Evolutionary conservation across 768 basidiomycete genomes (phyloP).

Genomic region (Termitomyces sp.): DNA sequence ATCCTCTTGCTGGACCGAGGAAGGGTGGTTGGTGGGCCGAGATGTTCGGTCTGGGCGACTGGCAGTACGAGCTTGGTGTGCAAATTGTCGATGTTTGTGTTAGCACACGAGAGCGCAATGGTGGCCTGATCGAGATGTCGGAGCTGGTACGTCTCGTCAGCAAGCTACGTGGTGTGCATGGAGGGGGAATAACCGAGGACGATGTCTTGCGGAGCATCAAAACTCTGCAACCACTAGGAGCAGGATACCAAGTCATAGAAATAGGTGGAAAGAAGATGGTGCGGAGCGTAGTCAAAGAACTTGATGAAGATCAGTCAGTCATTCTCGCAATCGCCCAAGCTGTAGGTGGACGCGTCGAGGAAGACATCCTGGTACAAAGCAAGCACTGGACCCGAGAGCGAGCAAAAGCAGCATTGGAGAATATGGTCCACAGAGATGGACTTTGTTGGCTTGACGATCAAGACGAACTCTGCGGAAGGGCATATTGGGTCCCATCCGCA

Average conservation of each 20-base stretch:
- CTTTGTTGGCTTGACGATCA: slow-evolving; percentile 95
- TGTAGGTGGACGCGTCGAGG: slow-evolving; percentile 64
- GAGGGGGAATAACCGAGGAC: slow-evolving; percentile 74
- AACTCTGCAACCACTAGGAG: slow-evolving; percentile 80
- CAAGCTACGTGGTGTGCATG: slow-evolving; percentile 64
- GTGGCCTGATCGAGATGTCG: slow-evolving; percentile 85
- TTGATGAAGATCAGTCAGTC: slow-evolving; percentile 84
- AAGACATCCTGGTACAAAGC: slow-evolving; percentile 49
- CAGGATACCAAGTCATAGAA: slow-evolving; percentile 85
- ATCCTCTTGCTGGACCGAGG: slow-evolving; percentile 83
- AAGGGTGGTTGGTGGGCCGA: slow-evolving; percentile 93
- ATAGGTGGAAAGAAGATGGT: slow-evolving; percentile 78
- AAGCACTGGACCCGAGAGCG: slow-evolving; percentile 79
- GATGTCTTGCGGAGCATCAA: slow-evolving; percentile 82
- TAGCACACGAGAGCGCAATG: slow-evolving; percentile 82
- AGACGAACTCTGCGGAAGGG: slow-evolving; percentile 54
- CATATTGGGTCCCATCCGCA: slow-evolving; percentile 86
- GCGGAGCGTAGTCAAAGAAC: slow-evolving; percentile 81
- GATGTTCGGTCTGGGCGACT: slow-evolving; percentile 82
- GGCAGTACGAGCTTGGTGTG: slow-evolving; percentile 93
- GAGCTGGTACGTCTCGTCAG: slow-evolving; percentile 79
- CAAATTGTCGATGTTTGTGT: slow-evolving; percentile 93
- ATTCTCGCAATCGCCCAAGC: slow-evolving; percentile 72
- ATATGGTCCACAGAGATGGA: slow-evolving; percentile 87
- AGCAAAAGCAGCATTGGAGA: slow-evolving; percentile 73